phyloP scores from a whole-genome alignment of 2,329 filamentous ascomycete species.

The Colletotrichum scovillei region DNA sequence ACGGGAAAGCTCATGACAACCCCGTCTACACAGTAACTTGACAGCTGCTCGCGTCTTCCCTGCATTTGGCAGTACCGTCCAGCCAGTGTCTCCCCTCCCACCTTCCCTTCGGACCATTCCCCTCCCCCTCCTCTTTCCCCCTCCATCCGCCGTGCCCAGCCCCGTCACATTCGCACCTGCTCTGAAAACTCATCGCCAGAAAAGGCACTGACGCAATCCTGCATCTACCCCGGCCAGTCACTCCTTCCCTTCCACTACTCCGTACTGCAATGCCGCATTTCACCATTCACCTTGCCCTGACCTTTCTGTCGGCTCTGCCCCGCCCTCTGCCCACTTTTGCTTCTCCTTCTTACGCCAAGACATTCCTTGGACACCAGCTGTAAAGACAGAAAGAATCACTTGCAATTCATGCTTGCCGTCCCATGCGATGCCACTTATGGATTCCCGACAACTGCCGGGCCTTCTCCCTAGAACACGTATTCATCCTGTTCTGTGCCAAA shows the following conservation, averaged over 20 bases:
- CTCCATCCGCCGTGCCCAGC: slow-evolving; percentile 11
- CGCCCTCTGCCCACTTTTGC: slow-evolving; percentile 13
- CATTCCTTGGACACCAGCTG: slow-evolving; percentile 5
- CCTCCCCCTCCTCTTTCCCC: background rate
- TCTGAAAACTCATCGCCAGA: slow-evolving; percentile 18
- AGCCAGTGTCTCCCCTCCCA: background rate
- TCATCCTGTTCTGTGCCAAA: slow-evolving; percentile 4
- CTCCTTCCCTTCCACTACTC: background rate
- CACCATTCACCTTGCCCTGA: background rate
- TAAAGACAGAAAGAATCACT: background rate
- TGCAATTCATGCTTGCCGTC: background rate
- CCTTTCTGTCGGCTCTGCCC: slow-evolving; percentile 10
- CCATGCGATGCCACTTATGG: slow-evolving; percentile 1
- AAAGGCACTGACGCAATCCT: slow-evolving; percentile 32
- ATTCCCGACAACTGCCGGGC: slow-evolving; percentile 23
- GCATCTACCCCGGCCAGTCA: slow-evolving; percentile 26
- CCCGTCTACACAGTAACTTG: background rate
- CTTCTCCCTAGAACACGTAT: background rate
- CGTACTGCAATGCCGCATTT: background rate
- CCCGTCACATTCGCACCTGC: slow-evolving; percentile 11
- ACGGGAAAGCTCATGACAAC: background rate
- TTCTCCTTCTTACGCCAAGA: slow-evolving; percentile 21
- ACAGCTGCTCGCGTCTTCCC: background rate
- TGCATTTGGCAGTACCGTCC: background rate
- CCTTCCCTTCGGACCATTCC: background rate